Conservation (phyloP, 192 early-diverging fungal species). For the Linnemannia zychae region DNA sequence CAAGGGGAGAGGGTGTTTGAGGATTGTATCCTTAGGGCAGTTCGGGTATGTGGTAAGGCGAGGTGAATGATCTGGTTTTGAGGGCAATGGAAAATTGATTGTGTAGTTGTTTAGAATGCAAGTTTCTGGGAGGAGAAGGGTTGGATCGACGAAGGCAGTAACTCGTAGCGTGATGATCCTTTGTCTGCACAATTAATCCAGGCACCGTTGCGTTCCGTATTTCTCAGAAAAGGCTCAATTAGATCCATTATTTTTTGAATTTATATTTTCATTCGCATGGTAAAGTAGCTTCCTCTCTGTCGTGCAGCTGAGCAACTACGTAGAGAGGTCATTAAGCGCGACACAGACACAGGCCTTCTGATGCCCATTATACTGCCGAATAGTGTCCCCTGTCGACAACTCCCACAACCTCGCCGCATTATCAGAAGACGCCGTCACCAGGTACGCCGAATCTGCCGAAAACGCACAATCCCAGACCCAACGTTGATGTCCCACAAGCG, state of each 20-base stretch:
- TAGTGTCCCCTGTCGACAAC: constrained; percentile 79
- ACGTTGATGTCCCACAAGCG: constrained; percentile 83
- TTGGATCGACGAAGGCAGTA: too few relatives aligned
- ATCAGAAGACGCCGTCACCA: constrained; percentile 92
- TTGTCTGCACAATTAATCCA: too few relatives aligned
- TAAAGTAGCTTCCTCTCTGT: too few relatives aligned
- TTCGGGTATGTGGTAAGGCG: constrained; percentile 22
- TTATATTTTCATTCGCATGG: neutral
- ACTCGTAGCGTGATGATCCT: too few relatives aligned
- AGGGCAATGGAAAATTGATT: too few relatives aligned
- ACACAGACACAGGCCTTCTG: constrained; percentile 91
- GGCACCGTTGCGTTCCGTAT: too few relatives aligned
- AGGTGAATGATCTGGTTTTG: constrained; percentile 8
- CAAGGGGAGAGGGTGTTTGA: neutral
- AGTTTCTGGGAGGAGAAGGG: too few relatives aligned
- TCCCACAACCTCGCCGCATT: constrained; percentile 89
- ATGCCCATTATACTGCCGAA: constrained; percentile 91
- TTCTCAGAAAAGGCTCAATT: neutral
- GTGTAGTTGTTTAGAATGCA: too few relatives aligned
- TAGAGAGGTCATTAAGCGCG: constrained; percentile 85
- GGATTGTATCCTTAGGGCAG: constrained; percentile 18
- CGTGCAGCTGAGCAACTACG: too few relatives aligned
- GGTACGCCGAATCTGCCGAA: constrained; percentile 91
- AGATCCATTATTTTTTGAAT: neutral
- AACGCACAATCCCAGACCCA: constrained; percentile 97